These are phyloP conservation scores for Leucocoprinus birnbaumii DNA, from an alignment of 768 basidiomycete genomes.

Conservation along the genomic window DNA sequence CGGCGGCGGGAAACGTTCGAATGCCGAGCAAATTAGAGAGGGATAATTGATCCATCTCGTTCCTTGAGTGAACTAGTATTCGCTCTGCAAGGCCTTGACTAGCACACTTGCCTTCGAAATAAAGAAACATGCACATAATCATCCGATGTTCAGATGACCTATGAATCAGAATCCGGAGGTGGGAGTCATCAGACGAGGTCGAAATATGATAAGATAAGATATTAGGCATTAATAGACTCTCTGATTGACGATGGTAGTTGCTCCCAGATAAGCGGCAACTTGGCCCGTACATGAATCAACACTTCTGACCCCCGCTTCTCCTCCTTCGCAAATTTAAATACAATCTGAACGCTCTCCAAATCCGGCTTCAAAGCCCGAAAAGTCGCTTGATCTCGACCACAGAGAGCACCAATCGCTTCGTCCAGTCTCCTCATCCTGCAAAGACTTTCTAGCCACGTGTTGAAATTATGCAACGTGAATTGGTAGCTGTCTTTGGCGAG, in stretches of 20 bases:
- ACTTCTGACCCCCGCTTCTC: constrained; percentile 41
- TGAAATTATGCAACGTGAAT: constrained; percentile 72
- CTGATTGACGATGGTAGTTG: constrained; percentile 13
- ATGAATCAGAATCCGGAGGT: not conserved
- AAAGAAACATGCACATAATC: too few relatives aligned
- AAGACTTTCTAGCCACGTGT: constrained; percentile 83
- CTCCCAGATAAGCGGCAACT: constrained; percentile 36
- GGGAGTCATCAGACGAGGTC: constrained; percentile 9
- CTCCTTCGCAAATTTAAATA: constrained; percentile 52
- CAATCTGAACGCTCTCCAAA: constrained; percentile 43
- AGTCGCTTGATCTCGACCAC: constrained; percentile 45
- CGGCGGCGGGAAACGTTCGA: too few relatives aligned
- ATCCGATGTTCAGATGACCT: too few relatives aligned
- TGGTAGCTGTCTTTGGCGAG: constrained; percentile 45
- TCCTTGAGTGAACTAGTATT: too few relatives aligned
- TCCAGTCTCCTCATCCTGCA: constrained; percentile 65
- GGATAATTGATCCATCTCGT: too few relatives aligned
- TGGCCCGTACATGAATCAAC: constrained; percentile 37
- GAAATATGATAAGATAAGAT: not conserved
- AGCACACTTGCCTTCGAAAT: too few relatives aligned
- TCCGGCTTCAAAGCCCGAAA: constrained; percentile 40
- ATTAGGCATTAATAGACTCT: constrained; percentile 4
- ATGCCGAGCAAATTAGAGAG: too few relatives aligned
- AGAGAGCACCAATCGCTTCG: constrained; percentile 64
- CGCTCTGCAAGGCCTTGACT: too few relatives aligned